Percentiles rank a stretch among this genome's conserved stretches.
Evolutionary conservation across 2,329 filamentous ascomycete species (phyloP).

Genomic region (Metarhizium sp.): DNA sequence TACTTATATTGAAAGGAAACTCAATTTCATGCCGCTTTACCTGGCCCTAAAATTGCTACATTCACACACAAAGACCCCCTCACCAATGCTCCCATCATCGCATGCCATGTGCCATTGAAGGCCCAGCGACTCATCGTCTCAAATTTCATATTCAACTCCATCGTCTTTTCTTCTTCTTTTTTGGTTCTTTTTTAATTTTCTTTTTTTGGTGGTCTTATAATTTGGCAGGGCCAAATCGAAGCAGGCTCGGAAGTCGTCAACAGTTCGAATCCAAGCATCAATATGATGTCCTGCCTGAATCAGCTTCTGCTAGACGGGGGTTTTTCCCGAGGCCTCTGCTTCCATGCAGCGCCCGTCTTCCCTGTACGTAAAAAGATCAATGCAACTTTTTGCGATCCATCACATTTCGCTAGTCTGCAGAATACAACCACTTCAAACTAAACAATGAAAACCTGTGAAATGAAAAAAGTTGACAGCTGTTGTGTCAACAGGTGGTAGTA

Average conservation of each 20-base stretch:
- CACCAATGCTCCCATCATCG: background rate
- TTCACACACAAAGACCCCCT: background rate
- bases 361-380: background rate
- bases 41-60: background rate
- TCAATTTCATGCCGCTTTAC: background rate
- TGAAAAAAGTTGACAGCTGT: background rate
- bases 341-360: background rate
- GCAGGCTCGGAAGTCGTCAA: background rate
- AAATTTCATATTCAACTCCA: background rate
- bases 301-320: background rate
- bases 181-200: background rate
- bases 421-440: background rate
- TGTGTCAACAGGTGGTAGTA: conserved; percentile 1
- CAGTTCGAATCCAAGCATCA: background rate
- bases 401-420: background rate
- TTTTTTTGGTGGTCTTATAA: background rate
- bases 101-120: background rate
- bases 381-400: background rate
- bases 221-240: background rate
- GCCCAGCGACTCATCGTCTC: background rate
- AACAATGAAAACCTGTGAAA: background rate
- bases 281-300: background rate
- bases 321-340: background rate
- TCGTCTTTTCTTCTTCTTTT: background rate
- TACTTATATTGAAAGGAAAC: background rate